A percentile compares a stretch with the other conserved stretches of the same genome.
These are phyloP conservation scores for Alectoria sarmentosa DNA, from an alignment of 495 filamentous ascomycete species.

Conservation along the genomic window DNA sequence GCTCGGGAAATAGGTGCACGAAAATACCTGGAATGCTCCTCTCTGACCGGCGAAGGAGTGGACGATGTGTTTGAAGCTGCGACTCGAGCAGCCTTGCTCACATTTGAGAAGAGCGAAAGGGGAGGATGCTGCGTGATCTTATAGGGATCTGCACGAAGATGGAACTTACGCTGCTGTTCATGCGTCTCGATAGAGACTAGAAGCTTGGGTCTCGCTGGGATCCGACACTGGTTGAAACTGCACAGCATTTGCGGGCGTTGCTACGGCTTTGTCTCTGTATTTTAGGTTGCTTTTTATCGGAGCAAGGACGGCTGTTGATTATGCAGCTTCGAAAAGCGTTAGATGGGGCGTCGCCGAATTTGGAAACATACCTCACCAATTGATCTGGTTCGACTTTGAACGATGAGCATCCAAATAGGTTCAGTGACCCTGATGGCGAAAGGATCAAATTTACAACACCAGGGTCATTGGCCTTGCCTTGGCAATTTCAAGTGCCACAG, in stretches of 20 bases:
- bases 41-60: conserved; percentile 93
- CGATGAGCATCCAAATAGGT: not conserved
- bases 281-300: conserved; percentile 8
- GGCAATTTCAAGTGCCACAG: not conserved
- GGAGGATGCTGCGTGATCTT: conserved; percentile 86
- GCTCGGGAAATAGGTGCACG: conserved; percentile 81
- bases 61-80: conserved; percentile 99
- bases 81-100: conserved; percentile 87
- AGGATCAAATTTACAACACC: not conserved
- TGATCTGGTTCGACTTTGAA: not conserved
- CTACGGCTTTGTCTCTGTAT: conserved; percentile 1
- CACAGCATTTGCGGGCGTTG: conserved; percentile 17
- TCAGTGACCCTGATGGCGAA: not conserved
- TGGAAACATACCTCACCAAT: not conserved
- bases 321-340: conserved; percentile 16
- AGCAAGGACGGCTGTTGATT: not conserved
- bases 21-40: conserved; percentile 97
- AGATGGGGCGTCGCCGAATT: not conserved
- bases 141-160: conserved; percentile 42
- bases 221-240: not conserved
- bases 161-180: conserved; percentile 8
- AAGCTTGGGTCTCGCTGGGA: not conserved
- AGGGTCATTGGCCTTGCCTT: not conserved
- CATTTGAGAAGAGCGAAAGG: conserved; percentile 80
- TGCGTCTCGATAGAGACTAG: not conserved